These are phyloP conservation scores for Canariomyces notabilis DNA, from an alignment of 2,329 filamentous ascomycete genomes.

Conservation along the genomic window DNA sequence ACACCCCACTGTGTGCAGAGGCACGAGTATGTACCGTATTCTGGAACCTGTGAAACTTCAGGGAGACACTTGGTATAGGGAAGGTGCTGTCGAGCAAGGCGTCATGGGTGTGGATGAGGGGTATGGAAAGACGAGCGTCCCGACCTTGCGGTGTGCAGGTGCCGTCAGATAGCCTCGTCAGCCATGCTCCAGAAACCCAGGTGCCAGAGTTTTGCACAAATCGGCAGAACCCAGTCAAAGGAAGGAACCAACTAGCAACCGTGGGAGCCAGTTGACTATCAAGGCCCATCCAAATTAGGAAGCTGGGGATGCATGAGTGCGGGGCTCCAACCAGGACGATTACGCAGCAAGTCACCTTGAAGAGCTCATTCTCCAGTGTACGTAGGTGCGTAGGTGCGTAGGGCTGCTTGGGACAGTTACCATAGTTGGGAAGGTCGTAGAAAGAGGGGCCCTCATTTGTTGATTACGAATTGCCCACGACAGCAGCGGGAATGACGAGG, in stretches of 20 bases:
- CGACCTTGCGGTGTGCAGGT: conserved; percentile 1
- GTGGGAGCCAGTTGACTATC: neutral
- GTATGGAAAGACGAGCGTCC: neutral
- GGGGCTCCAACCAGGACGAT: neutral
- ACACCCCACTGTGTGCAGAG: too few relatives aligned
- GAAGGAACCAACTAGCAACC: conserved; percentile 15
- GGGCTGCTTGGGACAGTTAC: too few relatives aligned
- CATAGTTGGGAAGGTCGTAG: too few relatives aligned
- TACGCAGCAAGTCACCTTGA: neutral
- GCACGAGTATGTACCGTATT: too few relatives aligned
- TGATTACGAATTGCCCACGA: conserved; percentile 8
- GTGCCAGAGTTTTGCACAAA: neutral
- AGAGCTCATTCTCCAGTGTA: neutral
- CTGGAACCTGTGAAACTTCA: too few relatives aligned
- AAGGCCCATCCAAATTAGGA: neutral
- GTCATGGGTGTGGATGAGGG: neutral
- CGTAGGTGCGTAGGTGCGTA: neutral
- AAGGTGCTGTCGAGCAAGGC: neutral
- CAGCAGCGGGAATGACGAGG: conserved; percentile 7
- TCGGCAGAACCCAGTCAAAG: conserved; percentile 1
- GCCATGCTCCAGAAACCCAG: neutral
- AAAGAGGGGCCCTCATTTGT: neutral
- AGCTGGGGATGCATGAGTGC: neutral
- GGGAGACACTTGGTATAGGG: neutral
- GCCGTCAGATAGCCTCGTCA: conserved; percentile 14